These are phyloP conservation scores for Thalassiosira profunda DNA, from an alignment of 108 stramenopile species.

Conservation along the genomic window DNA sequence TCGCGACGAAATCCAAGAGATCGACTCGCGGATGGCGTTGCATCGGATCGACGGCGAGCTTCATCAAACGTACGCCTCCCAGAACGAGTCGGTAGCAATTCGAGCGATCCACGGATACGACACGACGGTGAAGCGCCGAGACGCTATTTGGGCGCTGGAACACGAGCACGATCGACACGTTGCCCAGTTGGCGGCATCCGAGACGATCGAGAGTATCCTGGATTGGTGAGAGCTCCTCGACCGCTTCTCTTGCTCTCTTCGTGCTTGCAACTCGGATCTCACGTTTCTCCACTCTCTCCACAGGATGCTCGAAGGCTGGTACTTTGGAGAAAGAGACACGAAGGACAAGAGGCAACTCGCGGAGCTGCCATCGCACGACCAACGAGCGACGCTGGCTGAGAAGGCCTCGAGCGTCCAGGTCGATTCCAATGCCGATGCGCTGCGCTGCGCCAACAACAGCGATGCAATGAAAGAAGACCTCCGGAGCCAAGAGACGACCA, in stretches of 20 bases:
- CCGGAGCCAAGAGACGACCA: slow-evolving; percentile 8
- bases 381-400: slow-evolving; percentile 12
- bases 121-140: slow-evolving; percentile 7
- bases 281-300: background rate
- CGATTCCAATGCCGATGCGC: slow-evolving; percentile 15
- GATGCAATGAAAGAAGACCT: slow-evolving; percentile 4
- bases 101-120: slow-evolving; percentile 37
- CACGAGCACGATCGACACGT: slow-evolving; percentile 31
- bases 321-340: slow-evolving; percentile 28
- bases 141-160: slow-evolving; percentile 36
- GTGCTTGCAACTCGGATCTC: background rate
- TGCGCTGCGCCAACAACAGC: slow-evolving; percentile 4
- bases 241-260: background rate
- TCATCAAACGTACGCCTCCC: slow-evolving; percentile 12
- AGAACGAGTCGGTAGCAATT: slow-evolving; percentile 21
- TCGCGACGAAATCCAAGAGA: slow-evolving; percentile 10
- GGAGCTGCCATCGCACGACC: background rate
- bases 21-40: background rate
- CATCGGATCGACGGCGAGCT: slow-evolving; percentile 24
- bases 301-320: slow-evolving; percentile 49
- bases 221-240: slow-evolving; percentile 16
- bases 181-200: slow-evolving; percentile 3
- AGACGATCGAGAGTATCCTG: slow-evolving; percentile 24
- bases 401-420: slow-evolving; percentile 22
- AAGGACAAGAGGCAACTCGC: background rate